Conservation (phyloP, 2,329 filamentous ascomycete genomes). For the Reticulascus tulasneorum region DNA sequence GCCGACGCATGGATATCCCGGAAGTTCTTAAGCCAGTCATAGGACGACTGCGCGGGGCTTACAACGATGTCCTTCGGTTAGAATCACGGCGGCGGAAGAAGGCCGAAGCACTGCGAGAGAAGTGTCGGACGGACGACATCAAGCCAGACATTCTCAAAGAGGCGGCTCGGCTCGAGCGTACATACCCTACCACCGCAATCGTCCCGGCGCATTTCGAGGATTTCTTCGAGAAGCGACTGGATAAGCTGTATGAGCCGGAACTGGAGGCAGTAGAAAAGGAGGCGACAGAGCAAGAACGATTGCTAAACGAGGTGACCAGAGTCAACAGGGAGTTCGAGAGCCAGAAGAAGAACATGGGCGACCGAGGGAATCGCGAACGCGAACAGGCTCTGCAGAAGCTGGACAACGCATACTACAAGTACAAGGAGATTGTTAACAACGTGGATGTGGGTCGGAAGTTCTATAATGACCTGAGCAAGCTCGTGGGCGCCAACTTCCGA, state of each 20-base stretch:
- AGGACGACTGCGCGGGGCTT: conserved; percentile 68
- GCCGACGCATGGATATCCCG: conserved; percentile 72
- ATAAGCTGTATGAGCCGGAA: conserved; percentile 73
- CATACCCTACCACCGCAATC: conserved; percentile 79
- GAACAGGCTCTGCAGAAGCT: conserved; percentile 83
- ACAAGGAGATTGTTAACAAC: conserved; percentile 92
- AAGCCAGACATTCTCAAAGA: conserved; percentile 79
- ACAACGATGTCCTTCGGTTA: conserved; percentile 81
- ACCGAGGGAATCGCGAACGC: conserved; percentile 64
- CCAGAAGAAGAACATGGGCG: conserved; percentile 64
- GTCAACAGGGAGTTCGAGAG: conserved; percentile 75
- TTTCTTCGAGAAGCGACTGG: conserved; percentile 80
- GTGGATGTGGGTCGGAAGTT: conserved; percentile 90
- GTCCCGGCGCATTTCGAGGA: conserved; percentile 87
- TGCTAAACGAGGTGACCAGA: conserved; percentile 65
- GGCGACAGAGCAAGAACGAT: conserved; percentile 68
- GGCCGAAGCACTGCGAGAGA: conserved; percentile 73
- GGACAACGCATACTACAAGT: conserved; percentile 90
- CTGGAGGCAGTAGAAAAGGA: conserved; percentile 68
- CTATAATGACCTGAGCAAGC: conserved; percentile 90
- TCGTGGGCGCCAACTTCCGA: conserved; percentile 74
- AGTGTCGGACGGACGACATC: conserved; percentile 83
- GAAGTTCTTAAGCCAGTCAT: conserved; percentile 77
- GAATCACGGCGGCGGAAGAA: conserved; percentile 78
- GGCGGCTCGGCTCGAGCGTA: conserved; percentile 78